Evolutionary conservation across 1,139 yeast genomes (phyloP).

Genomic region (Taphrina communis): DNA sequence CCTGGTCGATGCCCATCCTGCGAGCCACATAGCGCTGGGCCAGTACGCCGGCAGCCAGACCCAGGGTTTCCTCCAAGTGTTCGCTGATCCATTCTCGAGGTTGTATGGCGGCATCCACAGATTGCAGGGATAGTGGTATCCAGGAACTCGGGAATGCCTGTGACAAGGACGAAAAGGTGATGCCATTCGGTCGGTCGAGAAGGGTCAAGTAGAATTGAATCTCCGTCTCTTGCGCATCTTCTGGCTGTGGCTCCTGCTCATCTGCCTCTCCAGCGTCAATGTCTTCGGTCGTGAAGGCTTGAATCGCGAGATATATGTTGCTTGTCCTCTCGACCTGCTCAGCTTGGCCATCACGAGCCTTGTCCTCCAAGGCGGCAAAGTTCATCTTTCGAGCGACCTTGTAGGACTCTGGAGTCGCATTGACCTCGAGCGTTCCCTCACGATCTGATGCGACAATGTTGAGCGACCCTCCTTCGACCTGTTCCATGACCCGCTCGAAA

Average conservation of each 20-base stretch:
- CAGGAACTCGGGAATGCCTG: conserved; percentile 90
- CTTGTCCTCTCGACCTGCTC: conserved; percentile 19
- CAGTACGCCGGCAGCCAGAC: conserved; percentile 77
- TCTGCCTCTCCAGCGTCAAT: conserved; percentile 45
- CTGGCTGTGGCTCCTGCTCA: conserved; percentile 44
- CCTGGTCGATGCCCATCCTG: conserved; percentile 70
- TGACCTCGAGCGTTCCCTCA: conserved; percentile 21
- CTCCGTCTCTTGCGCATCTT: conserved; percentile 49
- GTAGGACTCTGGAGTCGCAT: neutral
- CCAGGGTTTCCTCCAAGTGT: conserved; percentile 86
- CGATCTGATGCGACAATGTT: conserved; percentile 25
- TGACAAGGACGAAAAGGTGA: conserved; percentile 74
- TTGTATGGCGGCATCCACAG: conserved; percentile 51
- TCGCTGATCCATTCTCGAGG: conserved; percentile 95
- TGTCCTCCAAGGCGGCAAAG: conserved; percentile 28
- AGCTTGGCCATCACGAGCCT: conserved; percentile 7
- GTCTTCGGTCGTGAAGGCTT: conserved; percentile 48
- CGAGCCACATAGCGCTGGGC: conserved; percentile 90
- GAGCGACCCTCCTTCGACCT: conserved; percentile 67
- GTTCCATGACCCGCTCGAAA: conserved; percentile 83
- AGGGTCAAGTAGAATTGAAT: conserved; percentile 67
- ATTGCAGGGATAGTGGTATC: conserved; percentile 76
- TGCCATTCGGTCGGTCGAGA: conserved; percentile 77
- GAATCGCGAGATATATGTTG: conserved; percentile 6
- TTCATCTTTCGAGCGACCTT: conserved; percentile 26